Conservation (phyloP, 257 asterid genomes). For the Penstemon davidsonii region DNA sequence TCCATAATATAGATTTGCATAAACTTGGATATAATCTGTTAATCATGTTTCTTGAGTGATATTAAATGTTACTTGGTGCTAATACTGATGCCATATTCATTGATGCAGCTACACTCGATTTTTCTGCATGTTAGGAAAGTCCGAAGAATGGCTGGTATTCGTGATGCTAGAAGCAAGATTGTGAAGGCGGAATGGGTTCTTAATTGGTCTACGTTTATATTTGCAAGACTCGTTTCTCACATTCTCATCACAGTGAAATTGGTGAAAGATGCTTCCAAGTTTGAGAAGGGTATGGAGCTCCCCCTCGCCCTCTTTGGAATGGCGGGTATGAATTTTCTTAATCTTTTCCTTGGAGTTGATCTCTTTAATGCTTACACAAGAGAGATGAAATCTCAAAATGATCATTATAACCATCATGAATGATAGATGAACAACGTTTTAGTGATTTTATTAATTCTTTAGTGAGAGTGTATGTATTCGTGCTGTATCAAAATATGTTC, state of each 20-base stretch:
- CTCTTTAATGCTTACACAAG: conserved; percentile 61
- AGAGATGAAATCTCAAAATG: conserved; percentile 40
- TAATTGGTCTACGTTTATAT: conserved; percentile 60
- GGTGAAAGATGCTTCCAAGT: conserved; percentile 68
- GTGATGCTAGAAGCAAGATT: conserved; percentile 49
- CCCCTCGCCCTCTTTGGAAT: conserved; percentile 86
- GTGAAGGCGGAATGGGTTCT: conserved; percentile 83
- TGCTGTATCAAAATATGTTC: conserved; percentile 14
- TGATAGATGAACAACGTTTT: conserved; percentile 30
- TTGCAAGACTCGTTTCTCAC: conserved; percentile 66
- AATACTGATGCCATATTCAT: conserved; percentile 16
- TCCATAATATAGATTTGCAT: not conserved
- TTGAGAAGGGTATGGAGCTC: conserved; percentile 71
- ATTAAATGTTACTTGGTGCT: conserved; percentile 10
- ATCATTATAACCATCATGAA: conserved; percentile 40
- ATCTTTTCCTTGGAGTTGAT: conserved; percentile 66
- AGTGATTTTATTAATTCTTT: conserved; percentile 26
- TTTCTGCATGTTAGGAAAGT: conserved; percentile 68
- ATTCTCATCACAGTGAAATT: conserved; percentile 70
- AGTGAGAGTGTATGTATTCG: not conserved
- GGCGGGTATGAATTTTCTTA: conserved; percentile 89
- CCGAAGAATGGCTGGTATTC: conserved; percentile 79
- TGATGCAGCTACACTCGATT: conserved; percentile 67
- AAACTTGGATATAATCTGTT: not conserved
- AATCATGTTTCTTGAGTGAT: not conserved